These are phyloP conservation scores for Pyrenula massariospora DNA, from an alignment of 495 filamentous ascomycete genomes.

Conservation along the genomic window DNA sequence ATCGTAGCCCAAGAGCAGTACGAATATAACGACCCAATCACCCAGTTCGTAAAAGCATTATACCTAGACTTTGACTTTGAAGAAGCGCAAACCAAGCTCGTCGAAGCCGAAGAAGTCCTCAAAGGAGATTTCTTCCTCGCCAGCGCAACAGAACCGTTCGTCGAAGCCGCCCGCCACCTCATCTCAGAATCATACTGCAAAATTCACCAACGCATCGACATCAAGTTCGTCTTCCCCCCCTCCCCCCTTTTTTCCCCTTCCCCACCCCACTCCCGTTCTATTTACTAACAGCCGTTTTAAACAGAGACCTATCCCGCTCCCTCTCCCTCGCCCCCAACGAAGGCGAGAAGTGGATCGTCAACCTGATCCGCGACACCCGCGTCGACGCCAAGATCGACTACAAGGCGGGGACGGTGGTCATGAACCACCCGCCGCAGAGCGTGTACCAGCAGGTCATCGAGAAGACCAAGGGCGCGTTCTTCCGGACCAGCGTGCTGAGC, in stretches of 20 bases:
- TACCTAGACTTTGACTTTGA: slow-evolving; percentile 98
- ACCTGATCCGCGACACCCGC: slow-evolving; percentile 92
- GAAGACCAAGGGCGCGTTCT: slow-evolving; percentile 88
- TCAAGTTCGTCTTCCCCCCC: slow-evolving; percentile 47
- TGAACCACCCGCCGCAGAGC: slow-evolving; percentile 97
- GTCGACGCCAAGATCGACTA: slow-evolving; percentile 99
- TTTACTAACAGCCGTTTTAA: slow-evolving; percentile 10
- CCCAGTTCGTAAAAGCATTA: slow-evolving; percentile 88
- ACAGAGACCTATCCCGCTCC: slow-evolving; percentile 76
- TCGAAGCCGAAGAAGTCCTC: slow-evolving; percentile 82
- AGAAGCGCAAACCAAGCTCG: slow-evolving; percentile 87
- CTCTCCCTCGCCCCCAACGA: slow-evolving; percentile 84
- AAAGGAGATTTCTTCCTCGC: slow-evolving; percentile 93
- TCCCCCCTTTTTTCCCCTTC: neutral
- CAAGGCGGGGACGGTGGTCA: slow-evolving; percentile 94
- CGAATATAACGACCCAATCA: slow-evolving; percentile 93
- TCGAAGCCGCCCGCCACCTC: slow-evolving; percentile 86
- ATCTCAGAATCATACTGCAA: slow-evolving; percentile 99
- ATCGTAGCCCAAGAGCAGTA: slow-evolving; percentile 93
- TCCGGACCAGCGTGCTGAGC: slow-evolving; percentile 69
- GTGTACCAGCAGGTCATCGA: slow-evolving; percentile 99
- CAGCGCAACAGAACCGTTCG: slow-evolving; percentile 72
- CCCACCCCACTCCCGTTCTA: neutral
- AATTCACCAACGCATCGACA: slow-evolving; percentile 96
- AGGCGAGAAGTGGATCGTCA: slow-evolving; percentile 99